Evolutionary conservation across 768 basidiomycete species (phyloP).

Genomic region (Boletus insuetus): DNA sequence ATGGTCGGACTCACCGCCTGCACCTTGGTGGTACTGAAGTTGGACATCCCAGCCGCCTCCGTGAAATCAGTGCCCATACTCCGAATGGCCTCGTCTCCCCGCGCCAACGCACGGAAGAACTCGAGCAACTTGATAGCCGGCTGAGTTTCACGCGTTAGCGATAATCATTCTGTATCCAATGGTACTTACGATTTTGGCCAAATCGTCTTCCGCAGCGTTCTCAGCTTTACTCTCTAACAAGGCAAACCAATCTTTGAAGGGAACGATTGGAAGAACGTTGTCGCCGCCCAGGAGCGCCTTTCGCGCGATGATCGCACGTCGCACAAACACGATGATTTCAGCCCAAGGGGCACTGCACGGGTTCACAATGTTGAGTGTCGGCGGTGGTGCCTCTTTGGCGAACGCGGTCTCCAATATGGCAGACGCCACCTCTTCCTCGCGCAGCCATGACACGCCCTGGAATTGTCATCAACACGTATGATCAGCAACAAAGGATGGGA

Average conservation of each 20-base stretch:
- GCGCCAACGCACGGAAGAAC: slow-evolving; percentile 29
- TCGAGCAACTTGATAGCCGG: slow-evolving; percentile 36
- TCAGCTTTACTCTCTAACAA: slow-evolving; percentile 22
- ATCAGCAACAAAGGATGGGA: not conserved
- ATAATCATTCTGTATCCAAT: no score
- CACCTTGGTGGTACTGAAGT: slow-evolving; percentile 16
- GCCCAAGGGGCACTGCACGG: slow-evolving; percentile 36
- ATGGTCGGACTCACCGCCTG: slow-evolving; percentile 19
- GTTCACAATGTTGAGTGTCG: slow-evolving; percentile 38
- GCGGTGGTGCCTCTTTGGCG: slow-evolving; percentile 9
- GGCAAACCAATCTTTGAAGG: slow-evolving; percentile 36
- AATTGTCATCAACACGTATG: not conserved
- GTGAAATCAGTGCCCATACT: not conserved
- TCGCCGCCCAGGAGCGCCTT: not conserved
- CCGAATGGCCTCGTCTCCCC: slow-evolving; percentile 13
- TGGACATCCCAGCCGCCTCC: slow-evolving; percentile 23
- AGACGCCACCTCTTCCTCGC: slow-evolving; percentile 37
- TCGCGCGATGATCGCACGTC: slow-evolving; percentile 12
- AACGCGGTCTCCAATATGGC: slow-evolving; percentile 32
- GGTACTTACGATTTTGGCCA: slow-evolving; percentile 30
- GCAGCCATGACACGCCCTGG: slow-evolving; percentile 43
- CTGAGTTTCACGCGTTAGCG: slow-evolving; percentile 9
- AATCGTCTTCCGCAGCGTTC: slow-evolving; percentile 23
- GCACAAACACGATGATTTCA: slow-evolving; percentile 27
- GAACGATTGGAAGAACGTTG: slow-evolving; percentile 28